Evolutionary conservation across 2,329 filamentous ascomycete genomes (phyloP).

Genomic region (Phyllosticta paracitricarpa): DNA sequence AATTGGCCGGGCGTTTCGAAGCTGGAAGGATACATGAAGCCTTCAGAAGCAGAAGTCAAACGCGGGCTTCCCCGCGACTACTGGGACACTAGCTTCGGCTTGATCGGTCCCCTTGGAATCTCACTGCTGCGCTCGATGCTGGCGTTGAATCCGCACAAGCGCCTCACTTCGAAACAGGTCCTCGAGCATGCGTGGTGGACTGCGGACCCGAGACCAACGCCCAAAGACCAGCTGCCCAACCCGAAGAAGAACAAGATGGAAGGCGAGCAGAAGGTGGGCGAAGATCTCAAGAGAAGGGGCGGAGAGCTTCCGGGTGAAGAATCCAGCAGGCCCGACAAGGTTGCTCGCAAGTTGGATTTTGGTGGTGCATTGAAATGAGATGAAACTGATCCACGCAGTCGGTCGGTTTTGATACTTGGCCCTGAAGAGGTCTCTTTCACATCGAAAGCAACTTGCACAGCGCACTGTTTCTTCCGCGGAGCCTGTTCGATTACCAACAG

Average conservation of each 20-base stretch:
- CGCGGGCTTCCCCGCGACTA: conserved; percentile 51
- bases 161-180: conserved; percentile 67
- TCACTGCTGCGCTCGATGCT: conserved; percentile 83
- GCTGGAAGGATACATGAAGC: conserved; percentile 69
- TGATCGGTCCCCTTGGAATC: conserved; percentile 71
- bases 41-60: conserved; percentile 44
- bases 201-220: conserved; percentile 70
- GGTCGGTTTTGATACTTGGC: neutral
- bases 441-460: too few species aligned
- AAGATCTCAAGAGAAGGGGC: conserved; percentile 68
- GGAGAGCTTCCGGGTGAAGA: conserved; percentile 58
- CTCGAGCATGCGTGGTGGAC: conserved; percentile 82
- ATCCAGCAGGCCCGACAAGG: conserved; percentile 52
- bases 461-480: too few species aligned
- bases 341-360: conserved; percentile 40
- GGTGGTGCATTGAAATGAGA: neutral
- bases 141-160: conserved; percentile 73
- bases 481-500: too few species aligned
- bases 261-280: conserved; percentile 59
- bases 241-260: conserved; percentile 47
- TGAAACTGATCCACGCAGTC: neutral
- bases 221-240: conserved; percentile 69
- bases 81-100: conserved; percentile 68
- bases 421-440: neutral
- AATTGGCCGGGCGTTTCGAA: conserved; percentile 89